Base-by-base conservation (phyloP, 164 flowering plant genomes). In the Dillenia suffruticosa region DNA sequence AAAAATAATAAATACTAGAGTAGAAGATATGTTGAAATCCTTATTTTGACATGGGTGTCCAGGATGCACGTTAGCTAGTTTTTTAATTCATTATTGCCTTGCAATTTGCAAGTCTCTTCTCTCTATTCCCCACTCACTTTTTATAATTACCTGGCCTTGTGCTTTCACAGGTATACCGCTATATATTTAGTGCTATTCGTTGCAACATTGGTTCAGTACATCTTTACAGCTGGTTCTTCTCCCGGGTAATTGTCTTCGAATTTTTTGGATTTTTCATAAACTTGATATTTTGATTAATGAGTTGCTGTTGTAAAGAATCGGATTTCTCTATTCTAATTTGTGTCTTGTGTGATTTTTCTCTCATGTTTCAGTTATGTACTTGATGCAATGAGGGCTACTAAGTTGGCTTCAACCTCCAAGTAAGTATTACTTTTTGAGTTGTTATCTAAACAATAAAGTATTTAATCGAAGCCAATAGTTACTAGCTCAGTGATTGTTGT, bases 201-300 rank as follows among this genome's bases (percentile, higher is more conserved):
- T 54, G 88, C 80, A 43, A 83, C 98, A 16, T 67, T 93, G 72
- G 72, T 70, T 63, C 98, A 90, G 53, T 93, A 88, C 67, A 90
- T 93, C 70, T 58, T 85, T 16, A 90, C 97, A 10, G 72, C 96
- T 19, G 75, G 81, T 68, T 81, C 98, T 63, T 90, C 98, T 64
- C 98, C 98, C 9, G 98, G 98, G 98, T 90, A 87, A 72, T 15
- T 69, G 54, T 47, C 17, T 40, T 44, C 56, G 51, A 61, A 32
- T 53, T 63, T 46, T 26, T 26, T 0, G 6, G 40, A 32, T 5
- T 32, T 32, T 32, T 32, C 40, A 32, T 32, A 5, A 32, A 6
- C 40, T 32, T 32, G 7, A 32, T 32, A 32, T 32, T 32, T 32
- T 32, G 40, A 32, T 32, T 32, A 32, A 32, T 32, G 40, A 32